Conservation (phyloP, 176 grass and related monocot genomes). For the Oryza meridionalis region DNA sequence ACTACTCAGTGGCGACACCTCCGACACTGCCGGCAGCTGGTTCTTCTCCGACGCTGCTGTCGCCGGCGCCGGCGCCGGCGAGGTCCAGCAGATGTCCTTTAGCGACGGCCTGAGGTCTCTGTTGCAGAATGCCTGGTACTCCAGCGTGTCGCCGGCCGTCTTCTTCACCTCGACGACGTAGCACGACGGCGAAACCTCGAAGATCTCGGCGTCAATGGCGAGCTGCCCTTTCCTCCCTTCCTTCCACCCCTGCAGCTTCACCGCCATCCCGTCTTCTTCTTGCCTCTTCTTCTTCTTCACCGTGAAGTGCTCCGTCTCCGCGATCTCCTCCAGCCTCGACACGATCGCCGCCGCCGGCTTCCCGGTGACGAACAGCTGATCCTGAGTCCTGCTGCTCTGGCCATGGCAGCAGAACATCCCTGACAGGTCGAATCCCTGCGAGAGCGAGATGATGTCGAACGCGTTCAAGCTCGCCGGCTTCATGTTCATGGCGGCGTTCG, state of each 20-base stretch:
- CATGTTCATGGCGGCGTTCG: not conserved
- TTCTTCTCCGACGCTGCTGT: not conserved
- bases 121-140: constrained; percentile 80
- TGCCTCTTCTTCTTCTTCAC: constrained; percentile 33
- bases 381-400: not conserved
- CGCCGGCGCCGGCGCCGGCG: not conserved
- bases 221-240: constrained; percentile 78
- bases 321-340: constrained; percentile 78
- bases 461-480: constrained; percentile 69
- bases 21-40: constrained; percentile 14
- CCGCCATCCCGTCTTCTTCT: constrained; percentile 46
- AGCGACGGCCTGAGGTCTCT: constrained; percentile 60
- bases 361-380: constrained; percentile 49
- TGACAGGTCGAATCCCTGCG: constrained; percentile 68
- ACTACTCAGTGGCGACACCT: not conserved
- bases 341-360: constrained; percentile 49
- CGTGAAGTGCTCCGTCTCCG: constrained; percentile 51
- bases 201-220: constrained; percentile 77
- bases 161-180: constrained; percentile 85
- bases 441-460: constrained; percentile 94
- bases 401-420: constrained; percentile 68
- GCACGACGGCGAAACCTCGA: constrained; percentile 72
- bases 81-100: constrained; percentile 57
- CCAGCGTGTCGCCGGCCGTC: constrained; percentile 70
- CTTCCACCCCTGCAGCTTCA: constrained; percentile 55